phyloP scores from a whole-genome alignment of 768 basidiomycete genomes.

The Lactifluus echinatus region DNA sequence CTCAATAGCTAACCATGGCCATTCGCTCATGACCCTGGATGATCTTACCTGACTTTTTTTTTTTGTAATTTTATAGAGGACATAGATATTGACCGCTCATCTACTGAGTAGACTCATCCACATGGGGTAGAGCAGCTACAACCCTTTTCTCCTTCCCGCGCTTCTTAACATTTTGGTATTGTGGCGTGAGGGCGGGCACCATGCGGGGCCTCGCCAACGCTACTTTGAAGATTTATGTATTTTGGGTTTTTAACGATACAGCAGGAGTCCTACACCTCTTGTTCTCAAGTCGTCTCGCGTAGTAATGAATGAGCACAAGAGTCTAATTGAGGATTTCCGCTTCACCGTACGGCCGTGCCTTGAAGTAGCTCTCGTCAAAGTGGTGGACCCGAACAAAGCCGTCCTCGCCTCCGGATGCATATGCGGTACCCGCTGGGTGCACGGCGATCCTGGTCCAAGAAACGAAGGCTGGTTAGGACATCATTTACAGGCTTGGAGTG shows the following conservation, averaged over 20 bases:
- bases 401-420: constrained; percentile 95
- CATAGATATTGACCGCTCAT: not conserved
- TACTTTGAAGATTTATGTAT: not conserved
- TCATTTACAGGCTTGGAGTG: too few relatives aligned
- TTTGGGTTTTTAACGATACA: not conserved
- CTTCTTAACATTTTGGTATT: not conserved
- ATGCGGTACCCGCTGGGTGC: constrained; percentile 79
- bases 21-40: not conserved
- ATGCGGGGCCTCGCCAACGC: not conserved
- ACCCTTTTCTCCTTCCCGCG: not conserved
- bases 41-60: not conserved
- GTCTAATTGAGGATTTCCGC: constrained; percentile 59
- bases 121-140: not conserved
- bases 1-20: not conserved
- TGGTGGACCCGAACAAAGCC: constrained; percentile 89
- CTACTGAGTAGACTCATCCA: not conserved
- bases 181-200: not conserved
- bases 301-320: not conserved
- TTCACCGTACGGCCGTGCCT: constrained; percentile 84
- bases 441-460: constrained; percentile 64
- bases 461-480: too few relatives aligned
- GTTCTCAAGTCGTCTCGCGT: not conserved
- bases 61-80: constrained; percentile 7
- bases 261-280: not conserved
- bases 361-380: constrained; percentile 94